Conservation (phyloP, 768 basidiomycete genomes). For the Serpula lacrymans region DNA sequence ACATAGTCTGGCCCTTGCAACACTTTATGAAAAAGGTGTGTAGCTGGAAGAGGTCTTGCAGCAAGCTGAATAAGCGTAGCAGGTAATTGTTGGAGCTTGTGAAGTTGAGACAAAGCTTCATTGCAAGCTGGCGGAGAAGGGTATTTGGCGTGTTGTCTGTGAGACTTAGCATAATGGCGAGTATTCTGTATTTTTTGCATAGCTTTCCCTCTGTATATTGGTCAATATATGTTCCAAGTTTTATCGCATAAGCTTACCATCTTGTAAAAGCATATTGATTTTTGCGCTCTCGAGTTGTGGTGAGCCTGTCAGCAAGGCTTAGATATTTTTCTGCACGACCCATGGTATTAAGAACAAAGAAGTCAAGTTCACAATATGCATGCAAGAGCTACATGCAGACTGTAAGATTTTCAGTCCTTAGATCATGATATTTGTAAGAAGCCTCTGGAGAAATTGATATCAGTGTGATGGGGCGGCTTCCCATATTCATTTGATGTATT, state of each 20-base stretch:
- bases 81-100: not conserved
- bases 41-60: not conserved
- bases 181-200: not conserved
- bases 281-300: not conserved
- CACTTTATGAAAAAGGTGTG: slow-evolving; percentile 1
- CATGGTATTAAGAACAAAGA: no score
- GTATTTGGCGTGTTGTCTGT: not conserved
- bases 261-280: not conserved
- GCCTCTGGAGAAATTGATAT: no score
- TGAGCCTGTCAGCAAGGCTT: not conserved
- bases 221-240: not conserved
- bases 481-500: no score
- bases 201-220: slow-evolving; percentile 2
- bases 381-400: no score
- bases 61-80: not conserved
- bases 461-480: no score
- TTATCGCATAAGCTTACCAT: not conserved
- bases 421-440: no score
- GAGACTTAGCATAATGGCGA: not conserved
- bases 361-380: no score
- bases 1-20: not conserved
- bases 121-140: no score
- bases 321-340: slow-evolving; percentile 1
- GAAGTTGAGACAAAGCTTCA: no score
- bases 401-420: no score